A percentile compares a stretch with the other conserved stretches of the same genome.
phyloP scores from a whole-genome alignment of 2,329 filamentous ascomycete species.

The Fusarium ambrosium region DNA sequence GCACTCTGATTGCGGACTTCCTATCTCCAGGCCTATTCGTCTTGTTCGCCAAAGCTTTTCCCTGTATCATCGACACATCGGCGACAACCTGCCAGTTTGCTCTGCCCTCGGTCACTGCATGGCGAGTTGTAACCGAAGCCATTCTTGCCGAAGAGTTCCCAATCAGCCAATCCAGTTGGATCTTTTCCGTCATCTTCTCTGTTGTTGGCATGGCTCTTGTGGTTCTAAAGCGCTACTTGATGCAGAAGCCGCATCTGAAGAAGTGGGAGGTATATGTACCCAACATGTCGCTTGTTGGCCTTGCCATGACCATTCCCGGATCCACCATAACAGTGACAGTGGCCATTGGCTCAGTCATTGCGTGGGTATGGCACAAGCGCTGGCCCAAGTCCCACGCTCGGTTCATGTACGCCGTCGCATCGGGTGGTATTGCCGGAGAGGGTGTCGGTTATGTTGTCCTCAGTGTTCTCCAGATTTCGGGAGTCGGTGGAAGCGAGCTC shows the following conservation, averaged over 20 bases:
- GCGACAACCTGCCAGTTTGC: neutral
- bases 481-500: neutral
- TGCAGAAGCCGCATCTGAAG: neutral
- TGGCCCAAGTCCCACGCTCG: neutral
- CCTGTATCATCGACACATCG: neutral
- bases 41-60: neutral
- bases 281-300: neutral
- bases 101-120: neutral
- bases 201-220: neutral
- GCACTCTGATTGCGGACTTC: neutral
- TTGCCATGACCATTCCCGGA: neutral
- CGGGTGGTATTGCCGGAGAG: neutral
- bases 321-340: neutral
- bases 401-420: neutral
- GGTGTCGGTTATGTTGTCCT: neutral
- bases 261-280: neutral
- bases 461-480: neutral
- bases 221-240: neutral
- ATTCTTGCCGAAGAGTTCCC: neutral
- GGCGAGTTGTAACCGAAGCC: neutral
- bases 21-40: neutral
- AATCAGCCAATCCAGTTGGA: neutral
- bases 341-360: neutral
- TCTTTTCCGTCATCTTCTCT: neutral
- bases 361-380: neutral